Base-by-base conservation (phyloP, 2,329 filamentous ascomycete species). In the Ophiostoma populinum region DNA sequence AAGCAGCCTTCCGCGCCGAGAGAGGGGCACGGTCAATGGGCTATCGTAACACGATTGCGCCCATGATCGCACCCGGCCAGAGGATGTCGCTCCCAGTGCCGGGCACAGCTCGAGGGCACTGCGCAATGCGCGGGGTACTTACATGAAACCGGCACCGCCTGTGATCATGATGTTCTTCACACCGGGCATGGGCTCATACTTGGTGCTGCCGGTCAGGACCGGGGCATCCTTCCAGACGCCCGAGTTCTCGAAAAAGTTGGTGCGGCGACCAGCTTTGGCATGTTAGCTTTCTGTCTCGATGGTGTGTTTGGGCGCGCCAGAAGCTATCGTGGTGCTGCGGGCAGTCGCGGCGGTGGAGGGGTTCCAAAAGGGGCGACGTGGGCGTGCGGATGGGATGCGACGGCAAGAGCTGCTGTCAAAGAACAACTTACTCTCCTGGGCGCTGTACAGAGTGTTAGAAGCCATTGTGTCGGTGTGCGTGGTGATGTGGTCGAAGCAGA, bases 131-230 rank as follows among this genome's bases (percentile, higher is more conserved):
- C 22, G 32, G 12, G 20, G 13, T 6, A 31, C 75, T 55, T 62
- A 83, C 79, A 87, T 86, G 62, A 90, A 90, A 46, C 81, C 81
- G 42, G 80, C 80, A 36, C 80, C 81, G 33, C 81, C 81, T 15
- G 81, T 87, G 43, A 90, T 68, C 66, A 87, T 75, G 47, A 87
- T 85, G 49, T 83, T 86, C 54, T 70, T 77, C 36, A 80, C 72
- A 53, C 78, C 72, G 17, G 65, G 59, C 5, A 75, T 59, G 28
- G 78, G 72, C 48, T 75, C 69, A 45, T 79, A 86, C 43, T 69
- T 72, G 40, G 77, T 81, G 44, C 64, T 73, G 24, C 80, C 80
- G 9, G 53, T 74, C 36, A 85, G 60, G 19, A 82, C 51, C 13
- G 80, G 79, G 2, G 80, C 78, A 32, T 75, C 65, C 47, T 72